These are phyloP conservation scores for Ophiorrhiza pumila DNA, from an alignment of 257 asterid species.

Conservation along the genomic window DNA sequence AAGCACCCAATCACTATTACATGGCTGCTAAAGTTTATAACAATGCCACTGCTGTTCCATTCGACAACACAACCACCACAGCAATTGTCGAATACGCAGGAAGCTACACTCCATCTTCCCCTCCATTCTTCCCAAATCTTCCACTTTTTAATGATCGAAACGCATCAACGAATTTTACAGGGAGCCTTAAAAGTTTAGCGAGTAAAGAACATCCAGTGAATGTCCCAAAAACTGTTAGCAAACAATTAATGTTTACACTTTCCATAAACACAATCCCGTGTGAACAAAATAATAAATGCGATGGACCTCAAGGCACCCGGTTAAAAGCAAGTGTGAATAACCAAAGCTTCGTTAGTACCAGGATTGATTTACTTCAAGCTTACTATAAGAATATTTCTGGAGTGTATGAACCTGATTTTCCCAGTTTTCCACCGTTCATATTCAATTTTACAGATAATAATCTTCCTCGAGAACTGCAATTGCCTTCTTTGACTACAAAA, in stretches of 20 bases:
- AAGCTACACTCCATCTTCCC: conserved; percentile 30
- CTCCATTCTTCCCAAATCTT: conserved; percentile 34
- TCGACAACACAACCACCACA: conserved; percentile 36
- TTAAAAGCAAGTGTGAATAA: conserved; percentile 49
- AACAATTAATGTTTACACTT: conserved; percentile 31
- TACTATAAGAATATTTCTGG: conserved; percentile 35
- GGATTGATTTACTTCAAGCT: conserved; percentile 45
- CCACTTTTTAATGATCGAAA: too few species aligned
- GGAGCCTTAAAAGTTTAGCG: too few species aligned
- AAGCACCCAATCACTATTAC: conserved; percentile 48
- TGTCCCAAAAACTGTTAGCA: conserved; percentile 38
- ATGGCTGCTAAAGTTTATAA: conserved; percentile 49
- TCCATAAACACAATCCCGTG: conserved; percentile 42
- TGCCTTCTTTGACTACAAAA: conserved; percentile 26
- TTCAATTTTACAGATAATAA: conserved; percentile 38
- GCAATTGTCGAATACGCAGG: conserved; percentile 35
- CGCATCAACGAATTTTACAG: too few species aligned
- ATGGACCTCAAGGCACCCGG: conserved; percentile 18
- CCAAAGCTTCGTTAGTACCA: conserved; percentile 35
- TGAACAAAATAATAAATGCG: conserved; percentile 17
- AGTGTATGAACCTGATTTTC: conserved; percentile 36
- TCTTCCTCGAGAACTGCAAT: conserved; percentile 19
- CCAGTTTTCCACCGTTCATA: conserved; percentile 34
- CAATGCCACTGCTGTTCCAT: background rate
- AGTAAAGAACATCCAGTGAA: conserved; percentile 29